Evolutionary conservation across 768 basidiomycete species (phyloP).

Genomic region (Termitomyces sp.): DNA sequence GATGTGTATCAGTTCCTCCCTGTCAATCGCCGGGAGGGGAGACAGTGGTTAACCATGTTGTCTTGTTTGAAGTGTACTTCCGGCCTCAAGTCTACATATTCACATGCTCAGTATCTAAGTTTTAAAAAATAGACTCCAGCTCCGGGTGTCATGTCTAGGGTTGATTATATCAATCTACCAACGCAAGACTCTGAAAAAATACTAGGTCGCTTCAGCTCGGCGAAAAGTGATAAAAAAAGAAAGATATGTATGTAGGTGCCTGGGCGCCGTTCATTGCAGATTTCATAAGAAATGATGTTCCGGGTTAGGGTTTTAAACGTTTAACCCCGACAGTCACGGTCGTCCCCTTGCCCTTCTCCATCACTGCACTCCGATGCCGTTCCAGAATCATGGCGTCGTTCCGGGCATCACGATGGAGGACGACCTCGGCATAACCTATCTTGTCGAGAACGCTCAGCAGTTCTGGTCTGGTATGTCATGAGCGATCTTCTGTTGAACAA

Average conservation of each 20-base stretch:
- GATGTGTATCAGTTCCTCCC: no score
- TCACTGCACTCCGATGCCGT: conserved; percentile 15
- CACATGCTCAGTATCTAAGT: not conserved
- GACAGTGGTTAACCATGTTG: no score
- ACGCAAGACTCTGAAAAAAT: not conserved
- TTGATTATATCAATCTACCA: no score
- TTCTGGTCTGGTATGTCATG: conserved; percentile 78
- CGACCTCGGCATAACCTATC: conserved; percentile 74
- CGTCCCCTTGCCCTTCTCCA: not conserved
- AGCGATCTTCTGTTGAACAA: not conserved
- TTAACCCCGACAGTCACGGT: not conserved
- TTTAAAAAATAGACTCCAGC: not conserved
- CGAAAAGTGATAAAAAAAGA: no score
- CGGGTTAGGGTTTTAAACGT: conserved; percentile 7
- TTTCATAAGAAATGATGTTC: not conserved
- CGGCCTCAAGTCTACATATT: not conserved
- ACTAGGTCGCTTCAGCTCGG: no score
- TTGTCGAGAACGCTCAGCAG: conserved; percentile 78
- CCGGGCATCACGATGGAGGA: conserved; percentile 48
- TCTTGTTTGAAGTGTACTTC: no score
- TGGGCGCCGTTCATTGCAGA: not conserved
- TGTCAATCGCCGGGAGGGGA: no score
- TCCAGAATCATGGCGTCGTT: conserved; percentile 18
- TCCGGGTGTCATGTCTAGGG: not conserved
- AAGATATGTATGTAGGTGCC: no score